A percentile compares a stretch with the other conserved stretches of the same genome.
Conservation (phyloP, 768 basidiomycete genomes). For the Rhodotorula diobovata region DNA sequence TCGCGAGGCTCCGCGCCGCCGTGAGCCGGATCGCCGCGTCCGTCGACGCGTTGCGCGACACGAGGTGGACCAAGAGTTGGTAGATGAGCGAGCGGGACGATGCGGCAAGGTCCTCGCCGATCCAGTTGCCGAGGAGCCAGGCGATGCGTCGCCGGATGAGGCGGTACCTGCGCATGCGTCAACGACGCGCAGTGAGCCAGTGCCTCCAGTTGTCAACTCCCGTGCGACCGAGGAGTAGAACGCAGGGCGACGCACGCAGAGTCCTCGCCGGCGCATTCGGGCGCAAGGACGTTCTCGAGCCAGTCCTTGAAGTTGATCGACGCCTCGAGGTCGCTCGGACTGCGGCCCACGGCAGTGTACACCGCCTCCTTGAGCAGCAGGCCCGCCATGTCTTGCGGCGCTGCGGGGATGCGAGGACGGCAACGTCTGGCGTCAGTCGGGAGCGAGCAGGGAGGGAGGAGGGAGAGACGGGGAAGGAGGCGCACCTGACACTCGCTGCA, state of each 20-base stretch:
- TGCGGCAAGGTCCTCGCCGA: slow-evolving; percentile 59
- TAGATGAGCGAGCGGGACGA: slow-evolving; percentile 65
- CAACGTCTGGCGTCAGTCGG: too few species aligned
- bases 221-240: background rate
- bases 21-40: slow-evolving; percentile 83
- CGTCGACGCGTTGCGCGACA: slow-evolving; percentile 61
- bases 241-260: slow-evolving; percentile 53
- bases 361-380: slow-evolving; percentile 77
- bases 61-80: slow-evolving; percentile 72
- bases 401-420: too few species aligned
- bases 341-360: slow-evolving; percentile 84
- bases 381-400: slow-evolving; percentile 56
- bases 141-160: slow-evolving; percentile 93
- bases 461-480: background rate
- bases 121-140: slow-evolving; percentile 88
- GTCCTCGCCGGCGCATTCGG: slow-evolving; percentile 61
- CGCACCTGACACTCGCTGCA: slow-evolving; percentile 62
- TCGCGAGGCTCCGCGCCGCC: slow-evolving; percentile 69
- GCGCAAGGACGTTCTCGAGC: slow-evolving; percentile 59
- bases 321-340: slow-evolving; percentile 60
- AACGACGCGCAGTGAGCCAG: too few species aligned
- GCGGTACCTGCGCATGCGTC: slow-evolving; percentile 61
- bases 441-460: too few species aligned
- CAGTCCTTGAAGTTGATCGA: slow-evolving; percentile 66
- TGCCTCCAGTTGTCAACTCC: too few species aligned